phyloP scores from a whole-genome alignment of 2,329 filamentous ascomycete species.

The Ascocoryne sarcoides region DNA sequence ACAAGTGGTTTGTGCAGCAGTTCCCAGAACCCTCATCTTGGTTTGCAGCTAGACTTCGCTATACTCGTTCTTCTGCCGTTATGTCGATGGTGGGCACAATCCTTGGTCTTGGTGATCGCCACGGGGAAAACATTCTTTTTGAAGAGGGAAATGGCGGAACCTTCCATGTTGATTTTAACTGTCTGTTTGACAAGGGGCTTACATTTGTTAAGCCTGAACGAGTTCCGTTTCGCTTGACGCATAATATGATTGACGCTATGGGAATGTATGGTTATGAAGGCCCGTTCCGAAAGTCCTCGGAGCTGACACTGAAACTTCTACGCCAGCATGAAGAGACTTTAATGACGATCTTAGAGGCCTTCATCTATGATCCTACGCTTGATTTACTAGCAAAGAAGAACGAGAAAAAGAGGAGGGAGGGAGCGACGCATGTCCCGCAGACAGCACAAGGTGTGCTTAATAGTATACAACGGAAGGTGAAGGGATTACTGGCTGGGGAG shows the following conservation, averaged over 20 bases:
- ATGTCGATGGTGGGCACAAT: slow-evolving; percentile 99
- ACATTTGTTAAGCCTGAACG: slow-evolving; percentile 92
- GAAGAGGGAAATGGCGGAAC: slow-evolving; percentile 90
- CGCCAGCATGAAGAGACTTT: slow-evolving; percentile 90
- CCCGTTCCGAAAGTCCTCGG: slow-evolving; percentile 82
- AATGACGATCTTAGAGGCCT: slow-evolving; percentile 95
- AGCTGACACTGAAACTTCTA: slow-evolving; percentile 76
- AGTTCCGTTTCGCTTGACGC: slow-evolving; percentile 92
- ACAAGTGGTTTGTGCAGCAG: slow-evolving; percentile 91
- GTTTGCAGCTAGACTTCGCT: slow-evolving; percentile 81
- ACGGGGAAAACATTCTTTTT: slow-evolving; percentile 93
- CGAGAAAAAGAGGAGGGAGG: slow-evolving; percentile 36
- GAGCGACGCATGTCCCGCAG: slow-evolving; percentile 43
- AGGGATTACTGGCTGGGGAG: slow-evolving; percentile 75
- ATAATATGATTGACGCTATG: slow-evolving; percentile 98
- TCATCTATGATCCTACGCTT: slow-evolving; percentile 91
- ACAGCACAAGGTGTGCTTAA: slow-evolving; percentile 77
- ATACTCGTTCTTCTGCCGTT: slow-evolving; percentile 89
- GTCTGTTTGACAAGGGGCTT: slow-evolving; percentile 94
- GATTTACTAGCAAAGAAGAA: slow-evolving; percentile 74
- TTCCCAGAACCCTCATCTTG: slow-evolving; percentile 89
- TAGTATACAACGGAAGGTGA: slow-evolving; percentile 78
- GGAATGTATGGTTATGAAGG: slow-evolving; percentile 90
- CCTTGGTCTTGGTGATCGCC: slow-evolving; percentile 83
- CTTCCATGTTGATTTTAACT: slow-evolving; percentile 99